Conservation (phyloP, 768 basidiomycete species). For the Serendipita indica region DNA sequence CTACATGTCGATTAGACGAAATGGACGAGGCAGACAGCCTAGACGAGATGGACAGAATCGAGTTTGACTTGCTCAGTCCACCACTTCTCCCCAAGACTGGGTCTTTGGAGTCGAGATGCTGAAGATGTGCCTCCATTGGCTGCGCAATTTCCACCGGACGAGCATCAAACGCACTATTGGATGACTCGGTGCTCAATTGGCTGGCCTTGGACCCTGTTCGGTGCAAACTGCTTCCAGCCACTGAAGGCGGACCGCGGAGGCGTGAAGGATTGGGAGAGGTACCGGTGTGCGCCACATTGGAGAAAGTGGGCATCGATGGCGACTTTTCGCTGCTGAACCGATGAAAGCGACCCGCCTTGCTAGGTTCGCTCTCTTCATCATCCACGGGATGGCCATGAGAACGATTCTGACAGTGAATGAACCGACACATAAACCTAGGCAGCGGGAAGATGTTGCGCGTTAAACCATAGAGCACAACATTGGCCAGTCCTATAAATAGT, state of each 20-base stretch:
- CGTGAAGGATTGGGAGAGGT: no score
- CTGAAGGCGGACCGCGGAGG: background rate
- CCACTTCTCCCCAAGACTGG: background rate
- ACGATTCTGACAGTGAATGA: background rate
- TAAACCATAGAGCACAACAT: conserved; percentile 1
- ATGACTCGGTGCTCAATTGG: no score
- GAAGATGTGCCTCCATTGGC: background rate
- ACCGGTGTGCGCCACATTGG: background rate
- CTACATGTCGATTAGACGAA: background rate
- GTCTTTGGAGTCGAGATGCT: background rate
- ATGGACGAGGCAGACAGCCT: background rate
- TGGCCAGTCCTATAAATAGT: background rate
- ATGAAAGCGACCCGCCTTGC: background rate
- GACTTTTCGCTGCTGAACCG: background rate
- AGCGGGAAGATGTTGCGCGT: background rate
- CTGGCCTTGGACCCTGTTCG: background rate
- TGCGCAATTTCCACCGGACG: background rate
- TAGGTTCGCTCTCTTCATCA: background rate
- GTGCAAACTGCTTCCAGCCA: background rate
- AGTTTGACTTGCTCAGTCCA: background rate
- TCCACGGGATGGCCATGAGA: background rate
- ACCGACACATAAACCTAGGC: background rate
- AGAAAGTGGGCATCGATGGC: background rate
- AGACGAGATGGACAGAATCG: background rate
- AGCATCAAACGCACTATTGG: no score